Base-by-base conservation (phyloP, 306 rosid genomes). In the Vigna mungo region DNA sequence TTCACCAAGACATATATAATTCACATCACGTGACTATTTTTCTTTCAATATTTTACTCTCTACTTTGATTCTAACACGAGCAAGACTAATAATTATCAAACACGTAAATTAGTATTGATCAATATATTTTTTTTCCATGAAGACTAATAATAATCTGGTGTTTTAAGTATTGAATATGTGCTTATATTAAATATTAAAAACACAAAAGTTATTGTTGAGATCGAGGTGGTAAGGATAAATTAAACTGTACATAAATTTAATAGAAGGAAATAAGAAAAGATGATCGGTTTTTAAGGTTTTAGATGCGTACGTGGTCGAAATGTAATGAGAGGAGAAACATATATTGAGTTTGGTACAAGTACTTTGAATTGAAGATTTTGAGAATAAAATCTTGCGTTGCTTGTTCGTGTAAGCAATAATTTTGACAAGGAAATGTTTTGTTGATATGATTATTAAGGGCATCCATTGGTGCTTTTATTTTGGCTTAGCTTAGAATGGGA, bases 401-500 rank as follows among this genome's bases (percentile, higher is more conserved):
- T 47, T 32, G 9, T 25, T 25, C 4, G 58, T 17, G 64, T 13
- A 62, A 32, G 68, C 47, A 62, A 62, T 62, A 17, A 39, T 64
- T 37, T n/a, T 64, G 51, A 64, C 9, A 0, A 18, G 59, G 67
- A 68, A 67, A 72, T 72, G 9, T 54, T 56, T 41, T 4, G 14
- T 41, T 77, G 58, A 66, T 66, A 10, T 6, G 21, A 25, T 32
- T 12, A 59, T 25, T 37, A 46, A 44, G 37, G 49, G 37, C 11
- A 34, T 47, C 71, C 4, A 27, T 11, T 11, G 9, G 39, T 16
- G 60, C 30, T 51, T 51, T 69, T 47, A 58, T 47, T 9, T 59
- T 69, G 68, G 48, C 59, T 18, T 47, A 47, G 63, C 71, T 59
- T 58, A 16, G 64, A 60, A 71, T 61, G 48, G 52, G 13, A 60